These are phyloP conservation scores for Rosa hybrid DNA, from an alignment of 331 rosid genomes.

Conservation along the genomic window DNA sequence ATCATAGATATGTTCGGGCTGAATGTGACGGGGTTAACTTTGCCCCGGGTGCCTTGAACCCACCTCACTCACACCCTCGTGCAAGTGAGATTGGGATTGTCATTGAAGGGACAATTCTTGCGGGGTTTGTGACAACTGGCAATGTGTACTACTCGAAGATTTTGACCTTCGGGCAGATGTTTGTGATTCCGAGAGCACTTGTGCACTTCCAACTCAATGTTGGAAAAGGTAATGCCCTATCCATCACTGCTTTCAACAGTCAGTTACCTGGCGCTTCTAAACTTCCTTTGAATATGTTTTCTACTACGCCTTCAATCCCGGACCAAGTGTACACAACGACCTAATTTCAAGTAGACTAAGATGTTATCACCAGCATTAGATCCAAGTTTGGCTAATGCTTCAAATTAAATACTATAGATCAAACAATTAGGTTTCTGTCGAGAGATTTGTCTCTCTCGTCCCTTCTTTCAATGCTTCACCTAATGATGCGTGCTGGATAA, in stretches of 20 bases:
- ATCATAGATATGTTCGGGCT: conserved; percentile 19
- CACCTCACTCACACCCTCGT: conserved; percentile 53
- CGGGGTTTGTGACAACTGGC: conserved; percentile 47
- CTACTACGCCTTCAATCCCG: conserved; percentile 37
- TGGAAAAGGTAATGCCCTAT: conserved; percentile 35
- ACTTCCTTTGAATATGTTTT: conserved; percentile 29
- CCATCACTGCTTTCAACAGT: conserved; percentile 51
- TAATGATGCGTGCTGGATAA: conserved; percentile 42
- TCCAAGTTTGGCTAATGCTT: conserved; percentile 31
- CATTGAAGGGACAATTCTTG: conserved; percentile 42
- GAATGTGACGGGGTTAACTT: conserved; percentile 29
- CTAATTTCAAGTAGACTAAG: conserved; percentile 31
- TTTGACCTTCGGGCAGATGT: conserved; percentile 46
- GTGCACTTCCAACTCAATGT: conserved; percentile 48
- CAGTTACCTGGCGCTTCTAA: conserved; percentile 38
- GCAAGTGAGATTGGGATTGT: conserved; percentile 38
- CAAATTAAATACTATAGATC: too few species aligned
- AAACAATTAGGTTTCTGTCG: too few species aligned
- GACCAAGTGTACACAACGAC: conserved; percentile 34
- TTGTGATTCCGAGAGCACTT: conserved; percentile 45
- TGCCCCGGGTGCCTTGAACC: conserved; percentile 41
- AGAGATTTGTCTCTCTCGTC: too few species aligned
- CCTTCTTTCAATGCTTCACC: conserved; percentile 23
- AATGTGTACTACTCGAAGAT: conserved; percentile 40
- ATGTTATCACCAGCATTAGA: conserved; percentile 17